These are phyloP conservation scores for Blastobotrys parvus DNA, from an alignment of 805 yeast species.

Conservation along the genomic window DNA sequence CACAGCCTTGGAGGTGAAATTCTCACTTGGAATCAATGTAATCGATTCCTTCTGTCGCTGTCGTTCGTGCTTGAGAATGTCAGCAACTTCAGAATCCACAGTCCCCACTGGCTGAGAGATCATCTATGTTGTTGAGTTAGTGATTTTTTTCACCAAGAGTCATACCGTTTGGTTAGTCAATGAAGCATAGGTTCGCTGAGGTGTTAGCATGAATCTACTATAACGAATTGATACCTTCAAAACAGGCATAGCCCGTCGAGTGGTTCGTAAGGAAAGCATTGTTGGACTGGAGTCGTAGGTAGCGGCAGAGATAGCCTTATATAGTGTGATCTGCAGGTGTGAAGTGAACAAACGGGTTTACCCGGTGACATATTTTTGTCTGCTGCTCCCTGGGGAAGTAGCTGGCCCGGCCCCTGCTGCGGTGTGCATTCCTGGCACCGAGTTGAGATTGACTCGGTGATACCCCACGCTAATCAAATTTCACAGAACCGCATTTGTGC, in stretches of 20 bases:
- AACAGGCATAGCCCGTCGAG: neutral
- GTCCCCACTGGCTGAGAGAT: constrained; percentile 15
- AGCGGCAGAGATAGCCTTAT: too few species aligned
- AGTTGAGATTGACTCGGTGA: too few species aligned
- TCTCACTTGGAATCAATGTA: constrained; percentile 90
- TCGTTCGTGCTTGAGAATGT: constrained; percentile 67
- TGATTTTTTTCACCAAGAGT: neutral
- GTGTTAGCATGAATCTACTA: too few species aligned
- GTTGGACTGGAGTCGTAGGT: too few species aligned
- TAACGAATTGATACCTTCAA: neutral
- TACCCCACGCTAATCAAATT: too few species aligned
- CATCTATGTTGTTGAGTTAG: neutral
- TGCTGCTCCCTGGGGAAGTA: too few species aligned
- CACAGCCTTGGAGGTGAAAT: constrained; percentile 91
- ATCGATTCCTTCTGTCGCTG: constrained; percentile 86
- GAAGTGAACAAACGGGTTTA: too few species aligned
- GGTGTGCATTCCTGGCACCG: too few species aligned
- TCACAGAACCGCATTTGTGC: too few species aligned
- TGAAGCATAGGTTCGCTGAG: neutral
- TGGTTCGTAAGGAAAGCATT: neutral
- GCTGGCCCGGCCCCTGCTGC: too few species aligned
- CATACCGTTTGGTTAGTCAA: constrained; percentile 1
- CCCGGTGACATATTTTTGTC: too few species aligned
- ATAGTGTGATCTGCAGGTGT: too few species aligned
- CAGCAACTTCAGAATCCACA: constrained; percentile 76